Base-by-base conservation (phyloP, 371 early-diverging fungal species). In the Mucor plumbeus region DNA sequence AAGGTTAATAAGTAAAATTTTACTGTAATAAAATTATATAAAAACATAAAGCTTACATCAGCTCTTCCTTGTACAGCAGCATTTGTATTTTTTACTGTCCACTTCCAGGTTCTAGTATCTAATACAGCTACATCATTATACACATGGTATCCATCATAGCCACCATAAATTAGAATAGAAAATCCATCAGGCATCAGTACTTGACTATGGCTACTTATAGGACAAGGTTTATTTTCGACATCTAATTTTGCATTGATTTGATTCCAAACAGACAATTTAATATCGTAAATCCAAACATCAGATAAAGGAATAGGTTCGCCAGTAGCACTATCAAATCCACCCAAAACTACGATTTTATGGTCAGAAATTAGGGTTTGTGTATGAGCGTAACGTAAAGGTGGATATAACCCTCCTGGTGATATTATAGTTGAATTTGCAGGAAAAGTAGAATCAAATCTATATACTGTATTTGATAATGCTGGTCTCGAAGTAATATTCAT, bases 81-180 rank as follows among this genome's bases (percentile, higher is more conserved):
- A 65, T 78, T 81, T 11, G 81, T 81, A 43, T 74, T 78, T 35
- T 81, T 81, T 5, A 81, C 79, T 14, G 75, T 74, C 81, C 81
- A 81, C 10, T 75, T 76, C 81, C 81, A 81, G 2, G 78, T 76
- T 11, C 68, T 69, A 6, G 81, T 81, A 58, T 81, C 74, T 1
- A 81, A 59, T 6, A 81, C 78, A 7, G 81, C 78, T 5, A 81
- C 81, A 60, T 81, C 81, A 47, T 81, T 81, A 34, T 67, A 81
- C 7, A 81, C 81, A 76, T 81, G 74, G 34, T 81, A 81, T 4
- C 81, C 81, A 62, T 81, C 81, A 39, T 81, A 81, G 11, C 81
- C 81, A 8, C 81, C 81, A 61, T 81, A 71, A 78, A 81, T 76
- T 35, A 81, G 56, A 47, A 81, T 81, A 0, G 81, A 81, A 26